Conservation (phyloP, 2,329 filamentous ascomycete species). For the Microascus cirrosus region DNA sequence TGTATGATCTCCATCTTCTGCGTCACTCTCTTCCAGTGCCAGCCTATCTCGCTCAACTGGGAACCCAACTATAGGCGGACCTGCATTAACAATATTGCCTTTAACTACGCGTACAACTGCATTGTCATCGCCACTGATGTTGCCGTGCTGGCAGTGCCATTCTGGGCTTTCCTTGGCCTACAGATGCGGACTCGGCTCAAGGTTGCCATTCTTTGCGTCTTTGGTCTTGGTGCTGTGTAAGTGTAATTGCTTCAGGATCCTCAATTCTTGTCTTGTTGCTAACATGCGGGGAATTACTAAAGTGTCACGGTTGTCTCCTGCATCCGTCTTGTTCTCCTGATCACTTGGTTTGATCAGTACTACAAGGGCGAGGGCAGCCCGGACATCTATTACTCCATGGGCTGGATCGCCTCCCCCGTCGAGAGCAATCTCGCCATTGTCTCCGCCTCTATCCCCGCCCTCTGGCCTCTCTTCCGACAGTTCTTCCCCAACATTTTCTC, state of each 20-base stretch:
- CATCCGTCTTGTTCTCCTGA: conserved; percentile 15
- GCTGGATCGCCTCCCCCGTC: conserved; percentile 18
- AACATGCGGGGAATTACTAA: neutral
- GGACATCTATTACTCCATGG: conserved; percentile 11
- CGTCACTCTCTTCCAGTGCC: conserved; percentile 22
- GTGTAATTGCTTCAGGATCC: conserved; percentile 1
- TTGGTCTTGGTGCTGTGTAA: conserved; percentile 17
- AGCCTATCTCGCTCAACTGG: conserved; percentile 17
- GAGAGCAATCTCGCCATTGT: conserved; percentile 27
- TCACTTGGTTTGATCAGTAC: conserved; percentile 12
- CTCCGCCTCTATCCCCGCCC: conserved; percentile 22
- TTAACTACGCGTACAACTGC: conserved; percentile 17
- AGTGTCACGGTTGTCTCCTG: conserved; percentile 15
- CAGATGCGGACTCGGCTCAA: conserved; percentile 20
- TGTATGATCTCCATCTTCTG: conserved; percentile 20
- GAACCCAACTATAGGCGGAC: conserved; percentile 9
- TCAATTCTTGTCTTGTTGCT: neutral
- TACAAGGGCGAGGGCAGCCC: conserved; percentile 7
- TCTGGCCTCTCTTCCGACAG: conserved; percentile 23
- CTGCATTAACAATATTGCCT: conserved; percentile 16
- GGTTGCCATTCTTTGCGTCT: conserved; percentile 21
- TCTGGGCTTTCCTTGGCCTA: conserved; percentile 21
- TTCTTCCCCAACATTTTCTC: conserved; percentile 15
- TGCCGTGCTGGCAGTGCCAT: conserved; percentile 20
- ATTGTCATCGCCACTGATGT: conserved; percentile 23